A percentile compares a stretch with the other conserved stretches of the same genome.
Conservation (phyloP, 2,329 filamentous ascomycete species). For the Cadophora sp. region DNA sequence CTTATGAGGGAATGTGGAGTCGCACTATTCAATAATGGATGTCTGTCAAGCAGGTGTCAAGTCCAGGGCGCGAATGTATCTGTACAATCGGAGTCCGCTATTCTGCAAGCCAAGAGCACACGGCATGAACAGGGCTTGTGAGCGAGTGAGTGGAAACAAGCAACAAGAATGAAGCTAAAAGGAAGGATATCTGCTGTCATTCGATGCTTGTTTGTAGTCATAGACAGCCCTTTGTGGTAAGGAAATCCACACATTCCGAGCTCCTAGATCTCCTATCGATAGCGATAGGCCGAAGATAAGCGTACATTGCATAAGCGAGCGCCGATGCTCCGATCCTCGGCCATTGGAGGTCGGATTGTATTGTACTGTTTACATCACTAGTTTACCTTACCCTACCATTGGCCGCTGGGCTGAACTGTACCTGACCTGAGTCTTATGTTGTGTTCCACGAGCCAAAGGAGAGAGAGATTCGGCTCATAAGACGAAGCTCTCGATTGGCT, state of each 20-base stretch:
- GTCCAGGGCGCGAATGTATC: neutral
- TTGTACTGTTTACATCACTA: too few relatives aligned
- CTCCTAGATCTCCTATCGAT: too few relatives aligned
- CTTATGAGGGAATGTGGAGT: neutral
- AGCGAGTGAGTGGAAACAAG: neutral
- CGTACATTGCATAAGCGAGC: too few relatives aligned
- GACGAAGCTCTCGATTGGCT: too few relatives aligned
- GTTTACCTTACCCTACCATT: too few relatives aligned
- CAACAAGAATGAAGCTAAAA: neutral
- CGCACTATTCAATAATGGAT: neutral
- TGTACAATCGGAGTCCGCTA: neutral
- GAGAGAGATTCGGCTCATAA: too few relatives aligned
- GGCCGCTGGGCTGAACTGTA: too few relatives aligned
- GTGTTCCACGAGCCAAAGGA: too few relatives aligned
- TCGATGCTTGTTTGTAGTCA: slow-evolving; percentile 10
- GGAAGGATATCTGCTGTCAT: neutral
- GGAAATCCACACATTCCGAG: neutral
- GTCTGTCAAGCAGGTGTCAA: neutral
- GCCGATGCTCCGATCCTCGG: too few relatives aligned
- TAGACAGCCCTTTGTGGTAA: neutral
- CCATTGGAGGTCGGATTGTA: too few relatives aligned
- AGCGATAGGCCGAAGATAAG: too few relatives aligned
- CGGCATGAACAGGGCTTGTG: neutral
- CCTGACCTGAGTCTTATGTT: too few relatives aligned
- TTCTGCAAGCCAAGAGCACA: neutral